Evolutionary conservation across 2,329 filamentous ascomycete species (phyloP).

Genomic region (Exophiala aquamarina): DNA sequence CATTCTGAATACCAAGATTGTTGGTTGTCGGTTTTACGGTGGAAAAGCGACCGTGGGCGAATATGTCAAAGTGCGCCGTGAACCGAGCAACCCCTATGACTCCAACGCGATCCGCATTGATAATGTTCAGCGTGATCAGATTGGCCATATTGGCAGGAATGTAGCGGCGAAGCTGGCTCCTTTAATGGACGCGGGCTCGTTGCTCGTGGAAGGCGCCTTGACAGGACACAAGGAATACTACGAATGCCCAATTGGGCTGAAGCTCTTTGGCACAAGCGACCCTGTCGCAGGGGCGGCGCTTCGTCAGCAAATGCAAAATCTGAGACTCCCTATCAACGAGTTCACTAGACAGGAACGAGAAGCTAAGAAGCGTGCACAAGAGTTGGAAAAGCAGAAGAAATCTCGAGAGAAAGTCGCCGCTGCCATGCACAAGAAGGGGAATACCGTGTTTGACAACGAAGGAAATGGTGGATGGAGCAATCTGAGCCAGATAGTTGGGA

Average conservation of each 20-base stretch:
- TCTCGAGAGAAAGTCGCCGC: conserved; percentile 29
- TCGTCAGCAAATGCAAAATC: conserved; percentile 61
- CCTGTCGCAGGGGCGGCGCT: conserved; percentile 53
- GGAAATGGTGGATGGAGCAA: conserved; percentile 36
- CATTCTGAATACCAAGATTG: conserved; percentile 55
- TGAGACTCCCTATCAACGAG: conserved; percentile 59
- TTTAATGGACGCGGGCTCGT: conserved; percentile 53
- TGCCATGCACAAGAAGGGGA: conserved; percentile 20
- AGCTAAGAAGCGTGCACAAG: conserved; percentile 54
- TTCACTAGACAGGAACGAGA: conserved; percentile 56
- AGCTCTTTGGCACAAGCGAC: conserved; percentile 67
- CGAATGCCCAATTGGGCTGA: conserved; percentile 71
- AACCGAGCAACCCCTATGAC: conserved; percentile 70
- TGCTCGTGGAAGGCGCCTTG: conserved; percentile 69
- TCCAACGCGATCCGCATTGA: conserved; percentile 74
- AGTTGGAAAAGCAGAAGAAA: conserved; percentile 50
- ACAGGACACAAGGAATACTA: conserved; percentile 65
- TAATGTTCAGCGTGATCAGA: conserved; percentile 72
- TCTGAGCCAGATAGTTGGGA: conserved; percentile 30
- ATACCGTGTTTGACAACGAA: conserved; percentile 20
- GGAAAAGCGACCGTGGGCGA: conserved; percentile 65
- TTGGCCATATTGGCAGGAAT: conserved; percentile 72
- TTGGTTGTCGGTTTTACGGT: conserved; percentile 62
- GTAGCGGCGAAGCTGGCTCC: conserved; percentile 69
- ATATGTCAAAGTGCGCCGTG: conserved; percentile 61